Conservation (phyloP, 306 rosid species). For the cucumber (Cucumis sativus) region Cucumber_9930_V3 NC_026660.2:19176501-19177000, state of each 20-base stretch:
- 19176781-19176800: conserved; percentile 23
- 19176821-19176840: conserved; percentile 41
- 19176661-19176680: conserved; percentile 36
- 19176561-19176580: too few relatives aligned
- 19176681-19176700: conserved; percentile 4
- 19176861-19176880: conserved; percentile 68
- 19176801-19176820: conserved; percentile 31
- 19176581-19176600: conserved; percentile 31
- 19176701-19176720: background rate
- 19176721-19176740: background rate
- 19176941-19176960: conserved; percentile 28
- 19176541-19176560: too few relatives aligned
- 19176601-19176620: conserved; percentile 41
- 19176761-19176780: conserved; percentile 50
- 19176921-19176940: conserved; percentile 37
- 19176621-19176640: conserved; percentile 35
- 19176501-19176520: too few relatives aligned
- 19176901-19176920: conserved; percentile 28
- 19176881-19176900: conserved; percentile 38
- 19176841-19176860: conserved; percentile 42
- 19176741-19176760: conserved; percentile 53
- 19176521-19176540: too few relatives aligned
- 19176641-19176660: conserved; percentile 74
- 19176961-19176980: background rate
- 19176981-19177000: background rate